Base-by-base conservation (phyloP, 108 stramenopile genomes). In the Nitzschia putrida region DNA sequence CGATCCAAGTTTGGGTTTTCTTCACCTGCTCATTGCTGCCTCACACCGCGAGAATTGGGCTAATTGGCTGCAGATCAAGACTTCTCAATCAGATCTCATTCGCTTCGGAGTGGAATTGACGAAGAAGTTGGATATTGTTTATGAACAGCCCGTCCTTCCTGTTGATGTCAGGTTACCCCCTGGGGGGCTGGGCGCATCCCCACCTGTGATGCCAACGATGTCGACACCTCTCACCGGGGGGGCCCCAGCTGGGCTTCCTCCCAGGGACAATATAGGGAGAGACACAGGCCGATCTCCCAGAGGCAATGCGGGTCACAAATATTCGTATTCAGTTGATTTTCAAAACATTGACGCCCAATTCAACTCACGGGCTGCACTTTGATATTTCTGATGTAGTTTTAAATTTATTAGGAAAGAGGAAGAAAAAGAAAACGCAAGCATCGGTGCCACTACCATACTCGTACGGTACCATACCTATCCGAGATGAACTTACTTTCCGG, bases 91-190 rank as follows among this genome's bases (percentile, higher is more conserved):
- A 7, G 80, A 81, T 49, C 69, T 90, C 11, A 43, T 72, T 23
- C 75, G 72, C 21, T 88, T 81, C 56, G 82, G 78, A 50, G 66
- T 86, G 0, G 89, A 88, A 67, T 73, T 82, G 0, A 59, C 72
- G 9, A 84, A 86, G 64, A 72, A 86, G 59, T 64, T 90, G 60
- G 79, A 76, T 39, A 86, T 88, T 74, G 73, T 64, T 37, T 90
- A 90, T 53, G 71, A 66, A 39, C 81, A 83, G 7, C 87, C 87
- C 16, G 71, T 83, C 47, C 73, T 83, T 71, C 85, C 87, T 6
- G 78, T 88, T 21, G 80, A 85, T 64, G 53, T 86, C 18, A 16
- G 47, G 18, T 49, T 49, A 5, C 14, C 14, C 6, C 47, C 29
- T 3, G 29, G 29, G 1, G 29, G 29, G 29, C 29, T 34, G 1